Evolutionary conservation across 1,284 basidiomycete genomes (phyloP).

Genomic region (Violaceomyces palustris): DNA sequence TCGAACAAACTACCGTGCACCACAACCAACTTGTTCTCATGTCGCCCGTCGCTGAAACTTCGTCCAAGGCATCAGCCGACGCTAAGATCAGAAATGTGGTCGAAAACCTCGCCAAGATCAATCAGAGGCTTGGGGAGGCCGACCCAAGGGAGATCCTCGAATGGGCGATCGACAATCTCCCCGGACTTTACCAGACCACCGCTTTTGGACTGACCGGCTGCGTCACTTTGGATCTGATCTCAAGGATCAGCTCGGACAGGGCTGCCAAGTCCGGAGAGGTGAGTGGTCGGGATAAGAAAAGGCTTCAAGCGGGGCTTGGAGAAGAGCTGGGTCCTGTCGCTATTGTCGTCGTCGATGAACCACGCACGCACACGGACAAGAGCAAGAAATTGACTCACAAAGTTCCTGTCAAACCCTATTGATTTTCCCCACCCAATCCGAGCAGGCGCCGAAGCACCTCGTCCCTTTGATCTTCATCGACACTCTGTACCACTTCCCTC

Average conservation of each 20-base stretch:
- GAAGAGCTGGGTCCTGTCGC: too few relatives aligned
- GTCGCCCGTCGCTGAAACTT: too few relatives aligned
- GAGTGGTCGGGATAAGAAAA: too few relatives aligned
- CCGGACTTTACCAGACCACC: conserved; percentile 51
- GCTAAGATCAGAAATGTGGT: conserved; percentile 26
- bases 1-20: too few relatives aligned
- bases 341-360: too few relatives aligned
- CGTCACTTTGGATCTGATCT: conserved; percentile 49
- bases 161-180: conserved; percentile 51
- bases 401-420: too few relatives aligned
- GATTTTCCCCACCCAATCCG: conserved; percentile 1
- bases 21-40: too few relatives aligned
- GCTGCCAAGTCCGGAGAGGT: conserved; percentile 23
- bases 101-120: conserved; percentile 42
- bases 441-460: conserved; percentile 32
- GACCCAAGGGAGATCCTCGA: conserved; percentile 44
- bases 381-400: too few relatives aligned
- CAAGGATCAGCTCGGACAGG: conserved; percentile 38
- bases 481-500: conserved; percentile 91
- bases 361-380: too few relatives aligned
- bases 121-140: conserved; percentile 42
- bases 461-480: conserved; percentile 59
- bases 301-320: too few relatives aligned
- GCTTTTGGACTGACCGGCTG: conserved; percentile 52
- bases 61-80: too few relatives aligned